These are phyloP conservation scores for Pestalotiopsis sp. DNA, from an alignment of 2,329 filamentous ascomycete genomes.

Conservation along the genomic window DNA sequence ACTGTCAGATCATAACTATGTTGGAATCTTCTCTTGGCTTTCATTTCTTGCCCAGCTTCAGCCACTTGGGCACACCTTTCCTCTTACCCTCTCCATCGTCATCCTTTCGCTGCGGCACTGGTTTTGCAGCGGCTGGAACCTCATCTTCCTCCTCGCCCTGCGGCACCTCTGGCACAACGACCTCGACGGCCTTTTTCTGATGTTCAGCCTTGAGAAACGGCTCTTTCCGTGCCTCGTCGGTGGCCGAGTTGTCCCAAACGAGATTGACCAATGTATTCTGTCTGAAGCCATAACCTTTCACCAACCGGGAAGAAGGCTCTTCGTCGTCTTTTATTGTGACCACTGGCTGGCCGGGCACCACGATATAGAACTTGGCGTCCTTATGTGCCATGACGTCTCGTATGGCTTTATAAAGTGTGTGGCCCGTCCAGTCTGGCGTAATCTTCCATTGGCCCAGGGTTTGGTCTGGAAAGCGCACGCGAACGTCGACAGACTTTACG, in stretches of 20 bases:
- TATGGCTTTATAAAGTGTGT: constrained; percentile 75
- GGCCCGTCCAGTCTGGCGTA: constrained; percentile 67
- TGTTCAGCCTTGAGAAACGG: constrained; percentile 62
- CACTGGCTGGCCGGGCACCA: constrained; percentile 59
- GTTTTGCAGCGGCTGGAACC: constrained; percentile 30
- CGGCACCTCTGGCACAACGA: constrained; percentile 65
- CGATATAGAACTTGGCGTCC: constrained; percentile 71
- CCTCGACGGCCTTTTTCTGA: constrained; percentile 64
- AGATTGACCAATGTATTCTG: constrained; percentile 76
- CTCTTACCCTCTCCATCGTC: constrained; percentile 28
- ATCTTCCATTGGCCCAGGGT: constrained; percentile 76
- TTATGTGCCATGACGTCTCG: constrained; percentile 68
- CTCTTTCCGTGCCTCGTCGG: constrained; percentile 54
- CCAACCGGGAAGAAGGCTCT: constrained; percentile 55
- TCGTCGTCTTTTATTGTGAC: constrained; percentile 45
- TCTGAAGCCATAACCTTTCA: constrained; percentile 71
- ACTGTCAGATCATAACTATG: too few relatives aligned
- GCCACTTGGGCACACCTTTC: constrained; percentile 12
- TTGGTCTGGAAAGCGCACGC: constrained; percentile 87
- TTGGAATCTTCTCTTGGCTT: neutral
- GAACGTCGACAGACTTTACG: constrained; percentile 71
- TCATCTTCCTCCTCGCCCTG: constrained; percentile 41
- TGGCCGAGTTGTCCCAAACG: constrained; percentile 69
- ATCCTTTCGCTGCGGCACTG: constrained; percentile 32
- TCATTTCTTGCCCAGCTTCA: constrained; percentile 12